Evolutionary conservation across 352 stramenopile genomes (phyloP), one percentile per base, ranked within the genome.

Genomic region (Globisporangium apiculatum): DNA sequence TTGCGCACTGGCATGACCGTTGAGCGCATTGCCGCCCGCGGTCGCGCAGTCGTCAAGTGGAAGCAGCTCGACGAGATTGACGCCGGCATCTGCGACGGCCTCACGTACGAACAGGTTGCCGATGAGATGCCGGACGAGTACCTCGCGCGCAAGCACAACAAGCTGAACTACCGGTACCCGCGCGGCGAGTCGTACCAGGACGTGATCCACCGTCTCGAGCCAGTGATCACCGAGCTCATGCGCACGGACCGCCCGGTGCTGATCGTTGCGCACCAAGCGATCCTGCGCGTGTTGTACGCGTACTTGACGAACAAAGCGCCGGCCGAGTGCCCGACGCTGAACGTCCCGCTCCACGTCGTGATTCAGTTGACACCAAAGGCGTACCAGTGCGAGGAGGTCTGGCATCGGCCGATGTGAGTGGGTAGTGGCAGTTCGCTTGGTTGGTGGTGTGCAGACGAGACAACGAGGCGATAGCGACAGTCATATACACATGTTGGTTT

Each of bases 61-160:
- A 91, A 93, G 68, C 84, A 94, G 58, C 75, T 99, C 8, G 95
- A 98, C 64, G 95, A 99, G 76, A 94, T 99, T 43, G 97, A 98
- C 68, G 96, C 96, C 0, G 96, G 96, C 12, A 77, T 97, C 14
- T 99, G 95, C 65, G 95, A 98, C 69, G 95, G 95, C 36, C 97
- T 99, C 88, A 98, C 95, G 45, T 99, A 98, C 75, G 93, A 98
- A 59, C 93, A 98, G 61, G 97, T 99, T 60, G 87, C 95, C 24
- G 75, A 97, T 48, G 83, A 95, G 46, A 98, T 96, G 78, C 95
- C 95, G 3, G 93, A 98, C 9, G 94, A 98, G 72, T 99, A 98
- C 71, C 48, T 88, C 48, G 78, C 89, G 17, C 80, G 94, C 54
- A 96, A 98, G 70, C 84, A 91, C 70, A 91, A 91, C 67, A 91